Evolutionary conservation across 306 rosid species (phyloP).

Genomic region (Macrotyloma uniflorum): DNA sequence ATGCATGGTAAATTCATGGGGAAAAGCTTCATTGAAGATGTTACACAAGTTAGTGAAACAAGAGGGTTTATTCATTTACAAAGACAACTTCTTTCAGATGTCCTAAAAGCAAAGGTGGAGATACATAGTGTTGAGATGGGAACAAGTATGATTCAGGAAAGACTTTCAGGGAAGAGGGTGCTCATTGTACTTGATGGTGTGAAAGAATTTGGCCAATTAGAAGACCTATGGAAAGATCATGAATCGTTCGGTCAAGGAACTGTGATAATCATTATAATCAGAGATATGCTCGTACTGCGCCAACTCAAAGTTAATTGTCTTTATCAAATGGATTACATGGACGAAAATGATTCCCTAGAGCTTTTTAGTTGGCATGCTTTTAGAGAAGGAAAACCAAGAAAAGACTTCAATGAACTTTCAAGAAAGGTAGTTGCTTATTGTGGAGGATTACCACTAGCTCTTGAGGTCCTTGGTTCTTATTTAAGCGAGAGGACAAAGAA

Average conservation of each 20-base stretch:
- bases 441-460: not conserved
- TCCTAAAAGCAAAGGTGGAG: too few species aligned
- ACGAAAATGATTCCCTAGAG: not conserved
- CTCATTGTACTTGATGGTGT: too few species aligned
- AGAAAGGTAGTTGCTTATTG: not conserved
- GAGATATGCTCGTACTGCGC: accelerated
- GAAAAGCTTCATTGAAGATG: too few species aligned
- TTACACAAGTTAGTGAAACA: too few species aligned
- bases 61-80: too few species aligned
- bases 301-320: not conserved
- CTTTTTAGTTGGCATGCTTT: not conserved
- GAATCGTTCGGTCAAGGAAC: not conserved
- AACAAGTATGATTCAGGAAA: too few species aligned
- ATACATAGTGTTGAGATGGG: too few species aligned
- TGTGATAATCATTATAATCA: not conserved
- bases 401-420: not conserved
- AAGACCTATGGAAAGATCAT: not conserved
- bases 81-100: too few species aligned
- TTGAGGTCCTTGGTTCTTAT: not conserved
- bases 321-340: too few species aligned
- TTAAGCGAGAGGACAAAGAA: not conserved
- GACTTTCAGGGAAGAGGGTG: too few species aligned
- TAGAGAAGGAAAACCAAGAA: not conserved
- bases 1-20: too few species aligned
- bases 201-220: too few species aligned